phyloP scores from a whole-genome alignment of 306 rosid species.

The Macrotyloma uniflorum region DNA sequence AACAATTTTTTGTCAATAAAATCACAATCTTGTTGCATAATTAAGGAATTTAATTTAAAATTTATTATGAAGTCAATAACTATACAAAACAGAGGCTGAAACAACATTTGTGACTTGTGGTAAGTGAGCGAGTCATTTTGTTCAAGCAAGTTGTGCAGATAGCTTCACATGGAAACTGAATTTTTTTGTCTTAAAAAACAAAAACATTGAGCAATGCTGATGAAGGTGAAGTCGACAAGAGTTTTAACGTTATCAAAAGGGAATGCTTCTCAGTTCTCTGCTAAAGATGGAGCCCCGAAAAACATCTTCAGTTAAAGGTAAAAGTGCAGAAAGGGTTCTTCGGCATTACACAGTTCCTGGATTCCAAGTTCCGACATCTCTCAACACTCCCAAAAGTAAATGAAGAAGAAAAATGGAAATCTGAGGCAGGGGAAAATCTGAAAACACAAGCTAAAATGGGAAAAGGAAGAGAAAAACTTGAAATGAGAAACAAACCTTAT shows the following conservation, averaged over 20 bases:
- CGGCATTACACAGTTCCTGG: not conserved
- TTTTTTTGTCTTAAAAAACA: not conserved
- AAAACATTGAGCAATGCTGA: not conserved
- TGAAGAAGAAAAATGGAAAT: not conserved
- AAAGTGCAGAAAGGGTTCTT: not conserved
- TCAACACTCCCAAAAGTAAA: not conserved
- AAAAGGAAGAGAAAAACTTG: not conserved
- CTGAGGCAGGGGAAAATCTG: not conserved
- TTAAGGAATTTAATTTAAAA: not conserved
- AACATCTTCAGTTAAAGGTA: not conserved
- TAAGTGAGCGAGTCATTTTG: not conserved
- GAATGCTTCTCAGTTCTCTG: not conserved
- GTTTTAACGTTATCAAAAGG: not conserved
- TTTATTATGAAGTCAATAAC: not conserved
- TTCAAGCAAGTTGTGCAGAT: not conserved
- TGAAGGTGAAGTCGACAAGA: not conserved
- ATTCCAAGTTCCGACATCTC: not conserved
- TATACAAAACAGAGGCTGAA: too few relatives aligned
- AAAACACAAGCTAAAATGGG: not conserved
- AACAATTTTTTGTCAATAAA: too few relatives aligned
- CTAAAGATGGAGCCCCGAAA: not conserved
- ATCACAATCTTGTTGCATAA: conserved; percentile 5
- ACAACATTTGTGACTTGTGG: not conserved
- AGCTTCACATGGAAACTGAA: not conserved
- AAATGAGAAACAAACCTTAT: conserved; percentile 15